Evolutionary conservation across 805 yeast genomes (phyloP).

Genomic region (Ogataea philodendri): DNA sequence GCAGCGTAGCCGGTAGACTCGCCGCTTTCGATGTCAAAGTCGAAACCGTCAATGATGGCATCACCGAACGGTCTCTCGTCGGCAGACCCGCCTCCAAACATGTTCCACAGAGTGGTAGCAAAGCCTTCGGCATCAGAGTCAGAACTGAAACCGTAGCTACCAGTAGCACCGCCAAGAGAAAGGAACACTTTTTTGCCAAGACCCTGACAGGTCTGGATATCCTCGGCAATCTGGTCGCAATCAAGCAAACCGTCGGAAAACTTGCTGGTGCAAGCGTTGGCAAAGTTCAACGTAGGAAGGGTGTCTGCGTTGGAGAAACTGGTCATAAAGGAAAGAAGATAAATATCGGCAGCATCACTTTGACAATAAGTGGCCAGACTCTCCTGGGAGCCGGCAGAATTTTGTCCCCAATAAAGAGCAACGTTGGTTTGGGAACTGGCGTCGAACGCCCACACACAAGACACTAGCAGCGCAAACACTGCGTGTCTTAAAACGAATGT

Average conservation of each 20-base stretch:
- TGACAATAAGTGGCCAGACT: slow-evolving; percentile 59
- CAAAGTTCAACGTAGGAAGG: slow-evolving; percentile 54
- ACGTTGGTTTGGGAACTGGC: slow-evolving; percentile 51
- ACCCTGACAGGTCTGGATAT: slow-evolving; percentile 72
- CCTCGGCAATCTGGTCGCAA: slow-evolving; percentile 49
- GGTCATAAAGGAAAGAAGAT: slow-evolving; percentile 67
- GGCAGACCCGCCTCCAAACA: slow-evolving; percentile 58
- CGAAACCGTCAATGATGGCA: slow-evolving; percentile 80
- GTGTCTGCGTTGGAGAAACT: slow-evolving; percentile 48
- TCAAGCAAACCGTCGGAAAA: slow-evolving; percentile 43
- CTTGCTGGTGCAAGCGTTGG: slow-evolving; percentile 44
- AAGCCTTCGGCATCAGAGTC: slow-evolving; percentile 56
- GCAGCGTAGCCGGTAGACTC: slow-evolving; percentile 65
- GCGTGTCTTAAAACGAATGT: slow-evolving; percentile 11
- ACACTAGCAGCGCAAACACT: slow-evolving; percentile 15
- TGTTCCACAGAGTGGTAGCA: slow-evolving; percentile 60
- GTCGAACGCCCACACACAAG: slow-evolving; percentile 29
- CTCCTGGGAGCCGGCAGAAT: slow-evolving; percentile 60
- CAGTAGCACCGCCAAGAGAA: slow-evolving; percentile 75
- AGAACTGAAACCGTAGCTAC: slow-evolving; percentile 50
- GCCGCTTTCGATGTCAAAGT: slow-evolving; percentile 67
- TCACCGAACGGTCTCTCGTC: slow-evolving; percentile 60
- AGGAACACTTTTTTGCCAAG: slow-evolving; percentile 75
- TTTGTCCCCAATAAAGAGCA: slow-evolving; percentile 90
- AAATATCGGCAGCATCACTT: slow-evolving; percentile 65